These are phyloP conservation scores for Inosperma sp. DNA, from an alignment of 768 basidiomycete genomes.

Conservation along the genomic window DNA sequence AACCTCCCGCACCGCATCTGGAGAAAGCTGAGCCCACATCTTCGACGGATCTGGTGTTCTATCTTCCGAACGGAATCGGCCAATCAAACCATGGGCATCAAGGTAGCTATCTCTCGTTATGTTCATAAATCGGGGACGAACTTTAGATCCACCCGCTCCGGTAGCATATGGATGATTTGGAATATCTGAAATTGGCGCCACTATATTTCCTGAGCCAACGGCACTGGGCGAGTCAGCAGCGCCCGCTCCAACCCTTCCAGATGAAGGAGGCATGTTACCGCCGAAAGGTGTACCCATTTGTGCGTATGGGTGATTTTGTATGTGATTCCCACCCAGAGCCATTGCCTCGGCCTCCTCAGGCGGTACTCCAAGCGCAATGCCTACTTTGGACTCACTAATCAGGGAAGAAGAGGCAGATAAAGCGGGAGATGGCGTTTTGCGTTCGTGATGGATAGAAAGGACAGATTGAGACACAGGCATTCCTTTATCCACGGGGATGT, in stretches of 20 bases:
- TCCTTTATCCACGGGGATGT: slow-evolving; percentile 27
- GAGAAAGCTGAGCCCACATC: slow-evolving; percentile 50
- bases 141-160: neutral
- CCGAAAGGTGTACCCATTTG: slow-evolving; percentile 10
- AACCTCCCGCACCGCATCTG: slow-evolving; percentile 42
- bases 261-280: neutral
- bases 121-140: slow-evolving; percentile 11
- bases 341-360: slow-evolving; percentile 17
- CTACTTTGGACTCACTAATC: slow-evolving; percentile 31
- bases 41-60: slow-evolving; percentile 39
- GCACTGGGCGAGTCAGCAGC: neutral
- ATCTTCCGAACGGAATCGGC: slow-evolving; percentile 33
- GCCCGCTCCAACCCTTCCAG: neutral
- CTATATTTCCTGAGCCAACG: slow-evolving; percentile 8
- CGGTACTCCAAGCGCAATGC: slow-evolving; percentile 36
- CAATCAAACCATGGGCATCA: slow-evolving; percentile 29
- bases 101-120: slow-evolving; percentile 31
- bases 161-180: slow-evolving; percentile 43
- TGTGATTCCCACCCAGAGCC: neutral
- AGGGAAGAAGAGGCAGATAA: slow-evolving; percentile 29
- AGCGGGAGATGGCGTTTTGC: slow-evolving; percentile 19
- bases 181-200: slow-evolving; percentile 23
- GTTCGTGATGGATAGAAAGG: neutral
- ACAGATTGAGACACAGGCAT: slow-evolving; percentile 3
- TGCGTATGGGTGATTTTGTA: slow-evolving; percentile 13